phyloP scores from a whole-genome alignment of 208 protist genomes.

The Trypanosoma theileri region DNA sequence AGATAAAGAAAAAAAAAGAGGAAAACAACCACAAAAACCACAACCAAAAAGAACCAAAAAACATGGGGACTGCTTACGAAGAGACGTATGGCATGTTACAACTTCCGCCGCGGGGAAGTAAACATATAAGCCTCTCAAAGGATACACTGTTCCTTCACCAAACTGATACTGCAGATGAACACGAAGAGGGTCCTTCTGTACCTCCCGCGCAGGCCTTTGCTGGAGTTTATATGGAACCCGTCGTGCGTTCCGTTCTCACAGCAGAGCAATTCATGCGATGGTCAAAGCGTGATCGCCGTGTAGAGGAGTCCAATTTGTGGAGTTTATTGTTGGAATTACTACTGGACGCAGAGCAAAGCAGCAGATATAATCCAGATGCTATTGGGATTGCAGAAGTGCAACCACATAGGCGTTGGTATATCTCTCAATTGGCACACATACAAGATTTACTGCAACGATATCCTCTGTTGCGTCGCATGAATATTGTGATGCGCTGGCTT shows the following conservation, averaged over 20 bases:
- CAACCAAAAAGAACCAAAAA: too few relatives aligned
- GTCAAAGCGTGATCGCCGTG: constrained; percentile 32
- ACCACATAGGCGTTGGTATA: constrained; percentile 77
- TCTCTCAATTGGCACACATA: constrained; percentile 74
- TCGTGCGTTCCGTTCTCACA: constrained; percentile 32
- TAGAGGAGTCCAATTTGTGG: constrained; percentile 64
- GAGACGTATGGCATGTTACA: constrained; percentile 48
- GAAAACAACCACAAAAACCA: neutral
- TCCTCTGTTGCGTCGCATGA: constrained; percentile 60
- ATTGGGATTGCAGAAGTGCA: constrained; percentile 61
- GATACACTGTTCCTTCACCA: neutral
- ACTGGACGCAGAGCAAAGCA: constrained; percentile 49
- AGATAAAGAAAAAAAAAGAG: constrained; percentile 4
- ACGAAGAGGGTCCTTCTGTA: constrained; percentile 2
- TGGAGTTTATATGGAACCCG: constrained; percentile 46
- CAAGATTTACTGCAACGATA: constrained; percentile 65
- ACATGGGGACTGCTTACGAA: constrained; percentile 28
- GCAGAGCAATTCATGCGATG: constrained; percentile 48
- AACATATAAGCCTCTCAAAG: neutral
- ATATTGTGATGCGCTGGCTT: constrained; percentile 71
- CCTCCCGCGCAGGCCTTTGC: constrained; percentile 38
- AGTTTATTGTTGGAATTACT: constrained; percentile 52
- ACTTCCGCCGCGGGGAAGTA: constrained; percentile 25
- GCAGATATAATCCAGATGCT: constrained; percentile 55
- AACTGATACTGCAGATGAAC: neutral